phyloP scores from a whole-genome alignment of 78 protist genomes.

The Chrysochromulina tobinii region DNA sequence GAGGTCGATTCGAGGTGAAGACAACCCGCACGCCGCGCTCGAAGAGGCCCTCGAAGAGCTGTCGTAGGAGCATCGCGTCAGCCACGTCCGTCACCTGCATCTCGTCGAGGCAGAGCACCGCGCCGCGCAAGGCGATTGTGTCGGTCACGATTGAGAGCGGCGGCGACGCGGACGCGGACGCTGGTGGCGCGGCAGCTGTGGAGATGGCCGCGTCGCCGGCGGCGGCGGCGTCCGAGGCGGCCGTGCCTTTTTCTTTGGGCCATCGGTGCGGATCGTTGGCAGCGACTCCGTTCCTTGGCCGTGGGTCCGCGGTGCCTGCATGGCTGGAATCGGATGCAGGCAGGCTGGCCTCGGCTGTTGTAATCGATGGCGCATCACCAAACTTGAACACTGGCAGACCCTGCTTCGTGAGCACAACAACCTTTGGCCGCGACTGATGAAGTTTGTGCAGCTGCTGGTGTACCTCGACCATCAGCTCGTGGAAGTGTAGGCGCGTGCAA shows the following conservation, averaged over 20 bases:
- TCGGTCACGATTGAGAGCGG: neutral
- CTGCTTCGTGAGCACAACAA: neutral
- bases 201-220: too few species aligned
- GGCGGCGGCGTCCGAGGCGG: too few species aligned
- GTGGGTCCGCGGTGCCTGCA: neutral
- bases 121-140: neutral
- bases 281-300: neutral
- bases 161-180: neutral
- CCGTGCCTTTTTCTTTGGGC: too few species aligned
- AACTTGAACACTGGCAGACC: neutral
- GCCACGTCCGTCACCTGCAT: constrained; percentile 83
- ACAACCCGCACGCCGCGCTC: constrained; percentile 77
- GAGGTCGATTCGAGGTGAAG: constrained; percentile 87
- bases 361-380: neutral
- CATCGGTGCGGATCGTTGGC: neutral
- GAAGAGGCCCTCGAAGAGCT: constrained; percentile 71
- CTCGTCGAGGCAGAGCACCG: constrained; percentile 11
- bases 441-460: neutral
- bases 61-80: constrained; percentile 87
- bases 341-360: too few species aligned
- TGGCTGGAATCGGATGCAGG: too few species aligned
- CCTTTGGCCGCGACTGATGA: neutral
- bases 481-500: neutral
- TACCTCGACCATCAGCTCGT: neutral
- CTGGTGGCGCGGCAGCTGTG: too few species aligned